A percentile compares a stretch with the other conserved stretches of the same genome.
Evolutionary conservation across 345 rosid species (phyloP).

Genomic region (Rhizophora mangle): DNA sequence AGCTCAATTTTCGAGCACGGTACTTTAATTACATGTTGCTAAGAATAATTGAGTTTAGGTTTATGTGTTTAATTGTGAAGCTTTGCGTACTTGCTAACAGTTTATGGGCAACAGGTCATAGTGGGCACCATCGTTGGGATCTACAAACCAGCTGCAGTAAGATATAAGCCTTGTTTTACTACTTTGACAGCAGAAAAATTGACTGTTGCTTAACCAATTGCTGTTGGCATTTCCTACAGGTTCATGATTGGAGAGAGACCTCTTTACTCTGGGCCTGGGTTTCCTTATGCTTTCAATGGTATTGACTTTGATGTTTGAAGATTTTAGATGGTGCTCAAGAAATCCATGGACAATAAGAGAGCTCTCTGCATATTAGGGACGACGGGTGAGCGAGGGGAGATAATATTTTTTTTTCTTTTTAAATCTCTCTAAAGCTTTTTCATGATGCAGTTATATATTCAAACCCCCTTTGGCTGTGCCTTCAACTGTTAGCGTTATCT

Average conservation of each 20-base stretch:
- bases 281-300: constrained; percentile 99
- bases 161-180: constrained; percentile 12
- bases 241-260: constrained; percentile 91
- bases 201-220: constrained; percentile 12
- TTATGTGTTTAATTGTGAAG: neutral
- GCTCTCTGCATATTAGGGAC: constrained; percentile 11
- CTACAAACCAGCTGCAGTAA: constrained; percentile 86
- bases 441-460: constrained; percentile 21
- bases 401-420: neutral
- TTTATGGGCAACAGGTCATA: constrained; percentile 49
- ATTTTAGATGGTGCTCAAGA: constrained; percentile 81
- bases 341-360: constrained; percentile 95
- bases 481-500: constrained; percentile 94
- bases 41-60: neutral
- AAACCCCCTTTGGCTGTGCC: constrained; percentile 90
- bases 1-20: neutral
- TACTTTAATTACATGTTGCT: neutral
- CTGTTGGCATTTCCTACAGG: constrained; percentile 40
- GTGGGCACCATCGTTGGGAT: constrained; percentile 87
- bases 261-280: constrained; percentile 81
- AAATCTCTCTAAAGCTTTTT: neutral
- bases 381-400: neutral
- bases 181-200: constrained; percentile 2
- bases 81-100: neutral
- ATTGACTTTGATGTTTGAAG: constrained; percentile 83